Evolutionary conservation across 2,329 filamentous ascomycete genomes (phyloP).

Genomic region (Talaromyces sp.): DNA sequence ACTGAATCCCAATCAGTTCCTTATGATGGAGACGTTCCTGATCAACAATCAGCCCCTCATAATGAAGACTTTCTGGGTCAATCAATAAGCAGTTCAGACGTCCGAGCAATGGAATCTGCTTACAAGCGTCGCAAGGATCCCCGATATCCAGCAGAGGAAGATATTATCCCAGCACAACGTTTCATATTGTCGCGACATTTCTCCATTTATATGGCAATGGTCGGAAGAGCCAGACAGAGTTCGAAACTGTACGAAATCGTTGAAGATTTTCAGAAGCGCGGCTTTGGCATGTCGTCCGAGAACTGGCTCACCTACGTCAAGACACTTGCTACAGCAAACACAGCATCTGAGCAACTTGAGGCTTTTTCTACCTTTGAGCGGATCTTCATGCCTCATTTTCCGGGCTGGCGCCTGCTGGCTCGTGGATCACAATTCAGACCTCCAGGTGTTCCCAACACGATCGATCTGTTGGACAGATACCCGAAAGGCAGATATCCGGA

Average conservation of each 20-base stretch:
- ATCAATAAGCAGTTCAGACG: background rate
- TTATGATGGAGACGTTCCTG: background rate
- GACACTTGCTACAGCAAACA: conserved; percentile 60
- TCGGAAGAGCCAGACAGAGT: conserved; percentile 55
- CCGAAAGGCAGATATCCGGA: conserved; percentile 25
- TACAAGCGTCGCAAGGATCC: too few relatives aligned
- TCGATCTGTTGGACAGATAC: conserved; percentile 35
- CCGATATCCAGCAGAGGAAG: conserved; percentile 4
- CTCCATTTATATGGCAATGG: conserved; percentile 53
- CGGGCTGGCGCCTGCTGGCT: conserved; percentile 61
- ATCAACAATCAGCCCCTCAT: background rate
- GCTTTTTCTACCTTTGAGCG: conserved; percentile 75
- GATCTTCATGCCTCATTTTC: conserved; percentile 74
- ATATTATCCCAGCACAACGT: conserved; percentile 40
- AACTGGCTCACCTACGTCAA: conserved; percentile 82
- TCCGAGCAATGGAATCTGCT: background rate
- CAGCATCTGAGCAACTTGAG: conserved; percentile 51
- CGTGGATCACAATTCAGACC: conserved; percentile 36
- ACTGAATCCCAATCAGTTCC: background rate
- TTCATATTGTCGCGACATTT: conserved; percentile 52
- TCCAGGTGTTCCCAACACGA: conserved; percentile 28
- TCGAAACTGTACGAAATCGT: conserved; percentile 54
- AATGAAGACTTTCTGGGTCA: background rate
- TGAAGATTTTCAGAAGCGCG: conserved; percentile 58
- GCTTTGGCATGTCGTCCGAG: conserved; percentile 71